Conservation (phyloP, 2,329 filamentous ascomycete genomes). For the Podosphaera fusca region DNA sequence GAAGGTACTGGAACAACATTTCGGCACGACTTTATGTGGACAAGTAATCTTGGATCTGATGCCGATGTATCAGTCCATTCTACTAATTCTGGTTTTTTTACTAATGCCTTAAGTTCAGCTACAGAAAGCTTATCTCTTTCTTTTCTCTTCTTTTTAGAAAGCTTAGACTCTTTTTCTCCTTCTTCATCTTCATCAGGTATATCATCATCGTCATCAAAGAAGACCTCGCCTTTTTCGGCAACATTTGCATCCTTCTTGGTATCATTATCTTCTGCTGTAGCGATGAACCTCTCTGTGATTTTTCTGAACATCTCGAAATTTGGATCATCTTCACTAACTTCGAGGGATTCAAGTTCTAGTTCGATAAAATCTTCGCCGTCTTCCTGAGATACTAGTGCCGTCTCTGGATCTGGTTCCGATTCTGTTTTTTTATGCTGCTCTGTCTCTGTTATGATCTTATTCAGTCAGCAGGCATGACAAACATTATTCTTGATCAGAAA, state of each 20-base stretch:
- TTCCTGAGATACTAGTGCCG: conserved; percentile 14
- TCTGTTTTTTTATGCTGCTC: conserved; percentile 16
- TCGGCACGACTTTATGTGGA: conserved; percentile 83
- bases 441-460: neutral
- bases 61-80: conserved; percentile 95
- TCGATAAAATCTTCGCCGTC: conserved; percentile 14
- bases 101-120: conserved; percentile 81
- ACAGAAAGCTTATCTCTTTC: conserved; percentile 79
- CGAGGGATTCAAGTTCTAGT: conserved; percentile 25
- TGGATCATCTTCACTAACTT: conserved; percentile 44
- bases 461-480: neutral
- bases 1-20: conserved; percentile 87
- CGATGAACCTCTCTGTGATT: conserved; percentile 60
- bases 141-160: conserved; percentile 92
- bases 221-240: conserved; percentile 64
- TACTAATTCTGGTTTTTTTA: conserved; percentile 76
- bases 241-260: conserved; percentile 39
- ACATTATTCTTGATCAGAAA: neutral
- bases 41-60: conserved; percentile 65
- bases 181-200: conserved; percentile 71
- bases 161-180: conserved; percentile 35
- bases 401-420: conserved; percentile 17
- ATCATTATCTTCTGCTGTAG: conserved; percentile 36
- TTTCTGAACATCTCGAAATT: conserved; percentile 65
- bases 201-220: conserved; percentile 62